Evolutionary conservation across 495 filamentous ascomycete genomes (phyloP).

Genomic region (Pyrenula massariospora): DNA sequence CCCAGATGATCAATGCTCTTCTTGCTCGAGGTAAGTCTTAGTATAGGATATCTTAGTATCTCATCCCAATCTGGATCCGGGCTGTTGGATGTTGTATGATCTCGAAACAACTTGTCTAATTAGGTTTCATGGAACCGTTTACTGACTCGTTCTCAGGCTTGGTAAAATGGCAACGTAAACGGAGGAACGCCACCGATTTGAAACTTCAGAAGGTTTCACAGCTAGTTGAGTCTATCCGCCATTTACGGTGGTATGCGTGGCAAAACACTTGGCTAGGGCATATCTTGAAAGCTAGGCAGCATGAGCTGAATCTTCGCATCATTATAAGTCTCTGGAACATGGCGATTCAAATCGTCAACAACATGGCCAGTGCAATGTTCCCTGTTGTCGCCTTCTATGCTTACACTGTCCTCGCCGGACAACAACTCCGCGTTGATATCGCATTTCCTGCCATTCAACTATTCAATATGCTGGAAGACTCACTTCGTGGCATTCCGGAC

Average conservation of each 20-base stretch:
- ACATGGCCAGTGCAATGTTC: constrained; percentile 55
- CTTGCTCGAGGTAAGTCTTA: constrained; percentile 33
- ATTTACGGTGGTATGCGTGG: constrained; percentile 81
- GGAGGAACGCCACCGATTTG: constrained; percentile 54
- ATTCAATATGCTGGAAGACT: constrained; percentile 58
- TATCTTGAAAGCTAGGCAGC: constrained; percentile 57
- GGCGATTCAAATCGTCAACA: constrained; percentile 48
- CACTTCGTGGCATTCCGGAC: constrained; percentile 56
- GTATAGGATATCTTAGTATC: too few relatives aligned
- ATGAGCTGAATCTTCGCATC: constrained; percentile 56
- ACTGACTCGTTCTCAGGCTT: too few relatives aligned
- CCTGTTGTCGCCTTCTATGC: constrained; percentile 70
- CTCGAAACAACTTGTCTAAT: too few relatives aligned
- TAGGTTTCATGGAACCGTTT: too few relatives aligned
- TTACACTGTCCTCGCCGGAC: constrained; percentile 56
- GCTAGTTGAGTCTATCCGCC: constrained; percentile 74
- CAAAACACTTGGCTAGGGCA: constrained; percentile 64
- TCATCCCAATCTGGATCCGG: too few relatives aligned
- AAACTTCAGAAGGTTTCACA: constrained; percentile 66
- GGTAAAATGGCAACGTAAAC: constrained; percentile 49
- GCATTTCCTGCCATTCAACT: constrained; percentile 75
- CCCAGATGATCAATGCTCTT: constrained; percentile 51
- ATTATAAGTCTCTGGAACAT: constrained; percentile 48
- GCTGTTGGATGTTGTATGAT: too few relatives aligned
- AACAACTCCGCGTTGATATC: constrained; percentile 57